phyloP scores from a whole-genome alignment of 2,329 filamentous ascomycete species.

The Dothiorella sarmentorum region DNA sequence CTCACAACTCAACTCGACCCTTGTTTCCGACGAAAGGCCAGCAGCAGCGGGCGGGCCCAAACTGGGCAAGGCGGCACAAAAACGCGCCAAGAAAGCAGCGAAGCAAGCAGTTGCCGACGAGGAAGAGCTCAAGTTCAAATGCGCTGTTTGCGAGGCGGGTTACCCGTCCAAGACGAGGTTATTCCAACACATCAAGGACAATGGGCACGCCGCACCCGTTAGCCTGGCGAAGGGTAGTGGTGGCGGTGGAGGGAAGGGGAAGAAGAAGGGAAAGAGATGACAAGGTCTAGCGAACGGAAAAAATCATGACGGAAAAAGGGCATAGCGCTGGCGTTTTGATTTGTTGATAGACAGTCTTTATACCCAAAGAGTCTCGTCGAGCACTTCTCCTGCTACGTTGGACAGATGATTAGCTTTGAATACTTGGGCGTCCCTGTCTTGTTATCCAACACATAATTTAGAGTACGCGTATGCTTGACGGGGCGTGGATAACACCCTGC shows the following conservation, averaged over 20 bases:
- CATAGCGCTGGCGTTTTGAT: slow-evolving; percentile 9
- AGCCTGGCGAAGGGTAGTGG: slow-evolving; percentile 7
- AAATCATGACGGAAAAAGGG: background rate
- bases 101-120: slow-evolving; percentile 35
- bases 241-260: slow-evolving; percentile 20
- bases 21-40: slow-evolving; percentile 15
- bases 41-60: slow-evolving; percentile 30
- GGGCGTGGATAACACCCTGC: no score
- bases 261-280: slow-evolving; percentile 23
- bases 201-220: slow-evolving; percentile 59
- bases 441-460: no score
- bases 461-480: no score
- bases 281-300: background rate
- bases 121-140: slow-evolving; percentile 56
- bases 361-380: no score
- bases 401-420: no score
- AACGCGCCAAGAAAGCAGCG: slow-evolving; percentile 45
- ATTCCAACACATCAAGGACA: slow-evolving; percentile 68
- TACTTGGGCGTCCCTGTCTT: no score
- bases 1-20: background rate
- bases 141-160: slow-evolving; percentile 70
- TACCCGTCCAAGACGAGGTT: slow-evolving; percentile 74
- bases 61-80: slow-evolving; percentile 48
- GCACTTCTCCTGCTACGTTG: no score
- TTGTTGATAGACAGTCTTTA: background rate